Conservation (phyloP, 257 asterid species). For the Solanum lycopersicoides region DNA sequence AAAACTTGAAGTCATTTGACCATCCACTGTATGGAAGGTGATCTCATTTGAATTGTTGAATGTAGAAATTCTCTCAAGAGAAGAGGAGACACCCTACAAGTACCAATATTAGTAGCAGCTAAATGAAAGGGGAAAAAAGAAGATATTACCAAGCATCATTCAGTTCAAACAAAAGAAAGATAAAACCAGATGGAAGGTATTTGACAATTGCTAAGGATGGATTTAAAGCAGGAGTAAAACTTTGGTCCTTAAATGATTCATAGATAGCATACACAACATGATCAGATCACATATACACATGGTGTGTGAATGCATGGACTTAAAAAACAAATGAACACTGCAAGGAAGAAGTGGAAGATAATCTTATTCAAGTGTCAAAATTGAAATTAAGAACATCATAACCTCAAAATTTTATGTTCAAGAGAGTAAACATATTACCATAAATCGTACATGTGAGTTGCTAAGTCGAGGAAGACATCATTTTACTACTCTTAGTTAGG, state of each 20-base stretch:
- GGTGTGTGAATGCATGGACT: not conserved
- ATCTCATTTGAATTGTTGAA: constrained; percentile 11
- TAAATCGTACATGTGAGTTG: not conserved
- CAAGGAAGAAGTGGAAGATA: not conserved
- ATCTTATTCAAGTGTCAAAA: not conserved
- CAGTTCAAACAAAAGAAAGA: not conserved
- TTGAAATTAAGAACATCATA: not conserved
- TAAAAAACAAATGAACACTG: not conserved
- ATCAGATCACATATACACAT: not conserved
- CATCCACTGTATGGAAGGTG: constrained; percentile 25
- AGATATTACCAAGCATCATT: not conserved
- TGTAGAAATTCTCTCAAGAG: not conserved
- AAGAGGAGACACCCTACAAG: constrained; percentile 31
- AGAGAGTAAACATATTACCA: not conserved
- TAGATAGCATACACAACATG: not conserved
- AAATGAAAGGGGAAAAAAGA: not conserved
- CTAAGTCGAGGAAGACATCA: not conserved
- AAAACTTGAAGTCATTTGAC: constrained; percentile 20
- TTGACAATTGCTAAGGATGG: not conserved
- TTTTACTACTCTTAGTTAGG: not conserved
- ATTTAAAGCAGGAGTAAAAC: not conserved
- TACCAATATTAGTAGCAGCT: not conserved
- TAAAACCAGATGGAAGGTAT: not conserved
- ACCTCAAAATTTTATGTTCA: not conserved
- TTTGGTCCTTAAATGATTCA: not conserved